These are phyloP conservation scores for Pisolithus tinctorius DNA, from an alignment of 768 basidiomycete genomes.

Conservation along the genomic window DNA sequence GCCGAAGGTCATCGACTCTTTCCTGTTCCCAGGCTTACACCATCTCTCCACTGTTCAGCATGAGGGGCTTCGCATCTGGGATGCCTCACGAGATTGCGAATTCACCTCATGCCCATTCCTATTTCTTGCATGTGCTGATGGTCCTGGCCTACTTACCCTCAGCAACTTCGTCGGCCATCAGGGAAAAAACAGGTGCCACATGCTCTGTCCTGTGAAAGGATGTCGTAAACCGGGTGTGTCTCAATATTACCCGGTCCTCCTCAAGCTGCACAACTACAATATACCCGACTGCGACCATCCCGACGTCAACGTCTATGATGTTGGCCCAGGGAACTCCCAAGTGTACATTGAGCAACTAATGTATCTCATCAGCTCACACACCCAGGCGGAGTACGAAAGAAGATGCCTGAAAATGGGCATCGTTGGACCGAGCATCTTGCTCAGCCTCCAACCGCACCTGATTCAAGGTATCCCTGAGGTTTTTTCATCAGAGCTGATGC, in stretches of 20 bases:
- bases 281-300: no score
- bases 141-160: no score
- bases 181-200: conserved; percentile 15
- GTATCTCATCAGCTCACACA: no score
- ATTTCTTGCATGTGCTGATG: no score
- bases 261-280: conserved; percentile 21
- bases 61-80: conserved; percentile 16
- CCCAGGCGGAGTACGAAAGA: conserved; percentile 15
- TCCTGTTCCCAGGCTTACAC: conserved; percentile 13
- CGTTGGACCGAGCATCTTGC: conserved; percentile 29
- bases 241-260: conserved; percentile 32
- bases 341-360: no score
- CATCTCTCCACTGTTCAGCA: conserved; percentile 12
- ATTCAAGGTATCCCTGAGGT: conserved; percentile 25
- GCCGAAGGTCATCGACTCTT: conserved; percentile 23
- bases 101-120: conserved; percentile 11
- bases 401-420: conserved; percentile 27
- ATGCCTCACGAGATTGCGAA: conserved; percentile 2
- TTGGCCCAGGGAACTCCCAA: no score
- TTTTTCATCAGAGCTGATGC: conserved; percentile 38
- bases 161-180: no score
- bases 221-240: conserved; percentile 22
- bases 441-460: conserved; percentile 18
- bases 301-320: no score
- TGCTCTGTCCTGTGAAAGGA: conserved; percentile 26